Evolutionary conservation across 2,329 filamentous ascomycete genomes (phyloP).

Genomic region (Fusarium sp.): DNA sequence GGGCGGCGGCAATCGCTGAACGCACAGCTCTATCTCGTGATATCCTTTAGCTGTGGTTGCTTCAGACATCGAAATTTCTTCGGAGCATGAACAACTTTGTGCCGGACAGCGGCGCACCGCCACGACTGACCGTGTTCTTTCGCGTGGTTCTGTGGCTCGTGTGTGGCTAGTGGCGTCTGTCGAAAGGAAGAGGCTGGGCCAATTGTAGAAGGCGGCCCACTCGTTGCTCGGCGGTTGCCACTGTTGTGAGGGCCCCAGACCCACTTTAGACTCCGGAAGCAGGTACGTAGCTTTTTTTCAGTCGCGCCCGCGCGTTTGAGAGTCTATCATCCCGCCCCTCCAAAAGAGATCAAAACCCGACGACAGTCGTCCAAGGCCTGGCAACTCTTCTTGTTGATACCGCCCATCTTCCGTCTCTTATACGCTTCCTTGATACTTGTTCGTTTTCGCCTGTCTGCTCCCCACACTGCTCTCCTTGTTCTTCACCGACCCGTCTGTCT

Average conservation of each 20-base stretch:
- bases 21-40: conserved; percentile 38
- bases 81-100: conserved; percentile 48
- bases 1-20: conserved; percentile 28
- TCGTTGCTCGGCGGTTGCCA: conserved; percentile 69
- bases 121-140: conserved; percentile 36
- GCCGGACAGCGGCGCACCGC: conserved; percentile 43
- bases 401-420: conserved; percentile 34
- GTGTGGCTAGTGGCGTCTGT: no score
- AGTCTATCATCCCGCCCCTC: conserved; percentile 45
- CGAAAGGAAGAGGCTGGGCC: conserved; percentile 49
- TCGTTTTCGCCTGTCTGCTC: conserved; percentile 10
- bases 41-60: conserved; percentile 29
- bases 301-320: conserved; percentile 45
- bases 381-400: conserved; percentile 39
- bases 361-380: conserved; percentile 25
- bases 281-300: conserved; percentile 35
- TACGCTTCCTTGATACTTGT: conserved; percentile 36
- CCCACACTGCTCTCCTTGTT: not conserved
- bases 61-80: conserved; percentile 48
- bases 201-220: conserved; percentile 49
- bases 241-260: conserved; percentile 1
- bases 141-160: not conserved
- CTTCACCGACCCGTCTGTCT: not conserved
- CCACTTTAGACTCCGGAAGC: conserved; percentile 20
- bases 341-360: conserved; percentile 40